Conservation (phyloP, 2,329 filamentous ascomycete genomes). For the Phaeosphaeriaceae sp. region DNA sequence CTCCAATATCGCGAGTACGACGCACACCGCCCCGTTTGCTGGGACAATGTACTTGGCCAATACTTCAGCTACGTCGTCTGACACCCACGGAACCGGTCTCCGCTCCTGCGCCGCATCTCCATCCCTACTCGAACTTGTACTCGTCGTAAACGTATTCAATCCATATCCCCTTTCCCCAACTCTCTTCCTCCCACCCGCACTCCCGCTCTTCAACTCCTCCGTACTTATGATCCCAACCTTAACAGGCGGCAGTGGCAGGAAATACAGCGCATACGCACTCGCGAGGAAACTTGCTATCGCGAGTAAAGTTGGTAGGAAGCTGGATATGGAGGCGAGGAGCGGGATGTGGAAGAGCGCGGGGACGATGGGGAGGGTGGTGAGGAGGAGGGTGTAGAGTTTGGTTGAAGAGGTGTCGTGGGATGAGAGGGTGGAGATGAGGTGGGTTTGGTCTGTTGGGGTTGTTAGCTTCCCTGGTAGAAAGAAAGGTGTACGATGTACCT, state of each 20-base stretch:
- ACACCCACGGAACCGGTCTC: slow-evolving; percentile 31
- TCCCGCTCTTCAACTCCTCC: slow-evolving; percentile 1
- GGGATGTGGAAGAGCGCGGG: slow-evolving; percentile 64
- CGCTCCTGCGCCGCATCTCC: slow-evolving; percentile 7
- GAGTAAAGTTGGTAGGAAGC: slow-evolving; percentile 60
- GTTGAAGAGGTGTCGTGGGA: slow-evolving; percentile 48
- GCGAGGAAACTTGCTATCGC: slow-evolving; percentile 68
- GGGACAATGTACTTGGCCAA: slow-evolving; percentile 66
- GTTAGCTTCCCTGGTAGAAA: no score
- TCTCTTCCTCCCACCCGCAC: not conserved
- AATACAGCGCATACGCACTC: slow-evolving; percentile 67
- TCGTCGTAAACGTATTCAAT: slow-evolving; percentile 4
- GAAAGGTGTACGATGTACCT: no score
- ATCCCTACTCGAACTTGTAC: not conserved
- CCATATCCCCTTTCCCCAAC: slow-evolving; percentile 11
- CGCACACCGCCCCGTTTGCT: slow-evolving; percentile 65
- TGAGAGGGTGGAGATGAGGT: slow-evolving; percentile 37
- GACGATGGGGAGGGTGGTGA: slow-evolving; percentile 67
- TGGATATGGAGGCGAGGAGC: slow-evolving; percentile 51
- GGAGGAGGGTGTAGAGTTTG: slow-evolving; percentile 59
- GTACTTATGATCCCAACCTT: slow-evolving; percentile 41
- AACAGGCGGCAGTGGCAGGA: slow-evolving; percentile 60
- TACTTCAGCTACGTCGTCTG: slow-evolving; percentile 49
- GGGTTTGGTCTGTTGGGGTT: slow-evolving; percentile 29
- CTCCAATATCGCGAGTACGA: slow-evolving; percentile 56